Conservation (phyloP, 2,329 filamentous ascomycete species). For the Trichoderma guizhouense region DNA sequence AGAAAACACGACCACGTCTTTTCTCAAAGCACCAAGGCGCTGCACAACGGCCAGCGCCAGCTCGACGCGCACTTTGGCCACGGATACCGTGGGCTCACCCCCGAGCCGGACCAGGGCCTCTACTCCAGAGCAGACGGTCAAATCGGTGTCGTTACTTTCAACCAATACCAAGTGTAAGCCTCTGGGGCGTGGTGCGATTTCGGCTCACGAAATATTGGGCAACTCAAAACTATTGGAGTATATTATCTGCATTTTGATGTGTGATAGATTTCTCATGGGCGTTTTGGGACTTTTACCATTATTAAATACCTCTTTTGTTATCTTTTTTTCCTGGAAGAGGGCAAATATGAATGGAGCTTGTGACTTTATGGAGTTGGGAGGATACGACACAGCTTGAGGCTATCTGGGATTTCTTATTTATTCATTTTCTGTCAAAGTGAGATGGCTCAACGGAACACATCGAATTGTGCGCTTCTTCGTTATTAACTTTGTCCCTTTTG, state of each 20-base stretch:
- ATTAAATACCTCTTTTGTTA: slow-evolving; percentile 5
- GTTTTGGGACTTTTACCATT: slow-evolving; percentile 1
- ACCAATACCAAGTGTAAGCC: slow-evolving; percentile 25
- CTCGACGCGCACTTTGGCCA: slow-evolving; percentile 32
- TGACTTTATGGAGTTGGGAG: slow-evolving; percentile 27
- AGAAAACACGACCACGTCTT: slow-evolving; percentile 38
- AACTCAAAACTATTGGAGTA: slow-evolving; percentile 1
- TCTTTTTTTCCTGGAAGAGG: not conserved
- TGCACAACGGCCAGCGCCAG: slow-evolving; percentile 39
- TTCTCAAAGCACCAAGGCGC: slow-evolving; percentile 29
- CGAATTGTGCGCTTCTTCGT: not conserved
- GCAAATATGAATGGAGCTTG: slow-evolving; percentile 9
- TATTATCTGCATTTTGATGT: slow-evolving; percentile 7
- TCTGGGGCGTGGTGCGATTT: not conserved
- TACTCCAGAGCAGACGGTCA: slow-evolving; percentile 38
- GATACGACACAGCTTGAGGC: not conserved
- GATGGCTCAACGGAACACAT: slow-evolving; percentile 3
- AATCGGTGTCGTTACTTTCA: slow-evolving; percentile 31
- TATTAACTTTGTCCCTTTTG: slow-evolving; percentile 11
- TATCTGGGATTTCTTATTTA: not conserved
- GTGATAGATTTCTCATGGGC: slow-evolving; percentile 14
- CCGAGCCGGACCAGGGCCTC: slow-evolving; percentile 31
- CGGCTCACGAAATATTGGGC: not conserved
- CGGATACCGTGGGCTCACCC: slow-evolving; percentile 24
- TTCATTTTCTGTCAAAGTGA: slow-evolving; percentile 13